Evolutionary conservation across 208 protist species (phyloP).

Genomic region (Angomonas ambiguus): DNA sequence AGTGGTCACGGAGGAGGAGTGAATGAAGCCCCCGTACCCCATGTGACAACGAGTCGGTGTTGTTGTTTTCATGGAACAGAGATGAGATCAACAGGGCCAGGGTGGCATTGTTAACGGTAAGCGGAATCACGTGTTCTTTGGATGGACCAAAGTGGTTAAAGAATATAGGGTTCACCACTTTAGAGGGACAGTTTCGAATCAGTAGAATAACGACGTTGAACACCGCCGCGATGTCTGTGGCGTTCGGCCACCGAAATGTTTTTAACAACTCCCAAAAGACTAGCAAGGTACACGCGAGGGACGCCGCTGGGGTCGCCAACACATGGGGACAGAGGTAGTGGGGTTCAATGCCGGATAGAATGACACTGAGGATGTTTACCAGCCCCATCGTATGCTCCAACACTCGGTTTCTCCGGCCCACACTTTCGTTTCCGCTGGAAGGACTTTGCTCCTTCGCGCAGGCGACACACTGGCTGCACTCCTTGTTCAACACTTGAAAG

Average conservation of each 20-base stretch:
- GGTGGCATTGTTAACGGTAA: background rate
- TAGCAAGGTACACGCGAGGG: background rate
- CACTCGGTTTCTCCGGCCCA: background rate
- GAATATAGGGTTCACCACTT: background rate
- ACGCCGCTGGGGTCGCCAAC: background rate
- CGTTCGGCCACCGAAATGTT: background rate
- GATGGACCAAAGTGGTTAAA: background rate
- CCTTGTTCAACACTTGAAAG: background rate
- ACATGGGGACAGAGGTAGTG: background rate
- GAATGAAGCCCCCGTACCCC: background rate
- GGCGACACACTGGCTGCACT: background rate
- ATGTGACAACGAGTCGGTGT: background rate
- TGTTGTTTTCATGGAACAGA: background rate
- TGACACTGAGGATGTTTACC: background rate
- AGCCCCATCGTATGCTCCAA: background rate
- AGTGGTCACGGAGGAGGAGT: background rate
- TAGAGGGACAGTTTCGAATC: background rate
- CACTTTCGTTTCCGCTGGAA: background rate
- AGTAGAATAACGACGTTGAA: background rate
- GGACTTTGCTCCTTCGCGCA: background rate
- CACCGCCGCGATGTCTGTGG: background rate
- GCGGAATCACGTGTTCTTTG: background rate
- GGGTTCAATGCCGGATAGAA: background rate
- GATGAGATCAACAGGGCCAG: background rate
- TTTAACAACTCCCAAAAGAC: background rate